Base-by-base conservation (phyloP, 768 basidiomycete species). In the Agrocybe chaxingu region DNA sequence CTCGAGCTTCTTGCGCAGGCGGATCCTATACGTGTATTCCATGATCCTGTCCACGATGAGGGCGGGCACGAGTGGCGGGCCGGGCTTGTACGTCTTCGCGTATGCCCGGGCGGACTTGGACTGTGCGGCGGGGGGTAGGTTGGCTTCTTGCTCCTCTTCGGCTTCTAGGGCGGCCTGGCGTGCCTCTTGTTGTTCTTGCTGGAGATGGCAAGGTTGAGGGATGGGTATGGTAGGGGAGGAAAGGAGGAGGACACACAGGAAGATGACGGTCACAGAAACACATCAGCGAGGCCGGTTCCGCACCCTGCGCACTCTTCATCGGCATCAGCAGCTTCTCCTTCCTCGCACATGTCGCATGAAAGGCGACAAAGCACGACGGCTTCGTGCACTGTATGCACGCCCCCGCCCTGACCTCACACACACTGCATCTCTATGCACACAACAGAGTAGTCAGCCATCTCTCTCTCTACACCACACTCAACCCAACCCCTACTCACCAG, bases 371-470 rank as follows among this genome's bases (percentile, higher is more conserved):
- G 70, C 97, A 98, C 1, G 84, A 87, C 1, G 80, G 74, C 68
- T 92, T 96, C 47, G 84, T 86, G 66, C 97, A 99, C 66, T 98
- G 97, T 39, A 99, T 96, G 66, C 96, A 98, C 0, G 96, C 95
- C 4, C 96, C 96, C 53, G 68, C 67, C 52, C 71, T 65, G 8
- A 70, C 58, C 12, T 74, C 71, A 53, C 79, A 81, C 9, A 81
- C 61, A 7, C 63, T 68, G 53, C 79, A 81, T 66, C 68, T 73
- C 79, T 81, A 53, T 10, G 19, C 11, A 52, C 24, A 37, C 42
- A 34, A 29, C 48, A 24, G 42, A 19, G 45, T n/a, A 36, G 29
- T 46, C 44, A 24, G 24, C 24, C 1, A 24, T 24, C 24, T 24
- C 24, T 16, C n/a, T n/a, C 2, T 2, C 24, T 4, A 24, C n/a